Evolutionary conservation across 139 green algal genomes (phyloP).

Genomic region (Chlamydomonas incerta): DNA sequence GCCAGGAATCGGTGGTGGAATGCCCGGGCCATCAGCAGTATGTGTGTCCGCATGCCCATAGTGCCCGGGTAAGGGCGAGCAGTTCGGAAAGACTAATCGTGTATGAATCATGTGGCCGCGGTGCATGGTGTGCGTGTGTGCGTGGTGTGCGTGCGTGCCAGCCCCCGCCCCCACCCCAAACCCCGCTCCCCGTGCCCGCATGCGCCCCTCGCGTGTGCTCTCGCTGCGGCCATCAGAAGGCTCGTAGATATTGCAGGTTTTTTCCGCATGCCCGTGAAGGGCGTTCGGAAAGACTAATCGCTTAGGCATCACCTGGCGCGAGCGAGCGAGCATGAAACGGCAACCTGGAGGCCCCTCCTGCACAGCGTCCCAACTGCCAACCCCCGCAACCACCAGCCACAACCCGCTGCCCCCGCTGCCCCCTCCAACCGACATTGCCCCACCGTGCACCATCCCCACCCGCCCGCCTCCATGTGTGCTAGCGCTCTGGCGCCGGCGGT

Average conservation of each 20-base stretch:
- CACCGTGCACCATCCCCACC: too few species aligned
- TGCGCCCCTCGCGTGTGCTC: too few species aligned
- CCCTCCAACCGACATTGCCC: too few species aligned
- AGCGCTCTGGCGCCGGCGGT: too few species aligned
- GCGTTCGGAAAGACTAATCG: constrained; percentile 41
- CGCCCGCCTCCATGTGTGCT: too few species aligned
- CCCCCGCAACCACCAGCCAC: too few species aligned
- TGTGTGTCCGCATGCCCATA: constrained; percentile 1
- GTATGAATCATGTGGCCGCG: neutral
- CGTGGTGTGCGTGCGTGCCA: neutral
- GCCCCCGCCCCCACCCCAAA: neutral
- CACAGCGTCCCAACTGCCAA: too few species aligned
- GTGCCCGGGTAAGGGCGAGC: neutral
- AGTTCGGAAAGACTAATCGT: constrained; percentile 10
- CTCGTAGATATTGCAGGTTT: neutral
- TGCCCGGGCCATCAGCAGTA: neutral
- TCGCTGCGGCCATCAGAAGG: neutral
- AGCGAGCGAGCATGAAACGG: neutral
- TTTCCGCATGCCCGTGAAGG: constrained; percentile 2
- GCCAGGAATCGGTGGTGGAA: too few species aligned
- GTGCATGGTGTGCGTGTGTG: neutral
- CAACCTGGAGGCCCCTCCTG: too few species aligned
- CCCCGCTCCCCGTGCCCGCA: too few species aligned
- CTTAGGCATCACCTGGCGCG: neutral
- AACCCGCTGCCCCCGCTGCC: too few species aligned